phyloP scores from a whole-genome alignment of 805 yeast genomes.

The Wickerhamiella occidentalis region DNA sequence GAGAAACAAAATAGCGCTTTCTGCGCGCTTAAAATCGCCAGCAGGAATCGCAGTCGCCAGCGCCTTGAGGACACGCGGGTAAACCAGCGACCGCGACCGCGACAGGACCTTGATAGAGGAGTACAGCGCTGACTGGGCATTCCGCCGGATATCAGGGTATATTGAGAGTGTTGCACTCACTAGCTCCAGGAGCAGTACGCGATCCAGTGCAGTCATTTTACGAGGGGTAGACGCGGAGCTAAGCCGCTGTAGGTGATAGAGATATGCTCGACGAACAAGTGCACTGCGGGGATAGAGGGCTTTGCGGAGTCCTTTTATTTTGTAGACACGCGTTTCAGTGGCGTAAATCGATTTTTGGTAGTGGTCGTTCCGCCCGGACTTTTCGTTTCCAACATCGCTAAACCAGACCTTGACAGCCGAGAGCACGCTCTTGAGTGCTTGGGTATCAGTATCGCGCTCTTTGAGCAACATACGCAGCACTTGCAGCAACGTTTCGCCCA shows the following conservation, averaged over 20 bases:
- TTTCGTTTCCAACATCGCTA: conserved; percentile 65
- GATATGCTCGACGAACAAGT: conserved; percentile 59
- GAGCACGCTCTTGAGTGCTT: conserved; percentile 47
- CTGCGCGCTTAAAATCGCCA: conserved; percentile 43
- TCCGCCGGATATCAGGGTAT: conserved; percentile 53
- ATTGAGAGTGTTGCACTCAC: conserved; percentile 53
- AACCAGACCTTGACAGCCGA: conserved; percentile 65
- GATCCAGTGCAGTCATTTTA: conserved; percentile 54
- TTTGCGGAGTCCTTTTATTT: conserved; percentile 48
- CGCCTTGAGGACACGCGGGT: conserved; percentile 38
- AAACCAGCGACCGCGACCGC: conserved; percentile 48
- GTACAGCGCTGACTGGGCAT: conserved; percentile 56
- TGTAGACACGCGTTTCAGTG: conserved; percentile 46
- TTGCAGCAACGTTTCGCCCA: conserved; percentile 55
- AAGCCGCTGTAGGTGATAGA: conserved; percentile 65
- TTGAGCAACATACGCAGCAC: conserved; percentile 37
- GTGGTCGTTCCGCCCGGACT: conserved; percentile 45
- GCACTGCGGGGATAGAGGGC: conserved; percentile 62
- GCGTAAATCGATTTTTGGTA: conserved; percentile 42
- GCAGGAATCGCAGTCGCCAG: conserved; percentile 39
- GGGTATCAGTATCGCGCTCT: conserved; percentile 50
- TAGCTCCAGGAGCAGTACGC: conserved; percentile 49
- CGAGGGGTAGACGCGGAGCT: conserved; percentile 61
- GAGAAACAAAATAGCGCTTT: conserved; percentile 52
- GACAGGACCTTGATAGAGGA: conserved; percentile 59